phyloP scores from a whole-genome alignment of 2,329 filamentous ascomycete genomes.

The Helicocarpus griseus region DNA sequence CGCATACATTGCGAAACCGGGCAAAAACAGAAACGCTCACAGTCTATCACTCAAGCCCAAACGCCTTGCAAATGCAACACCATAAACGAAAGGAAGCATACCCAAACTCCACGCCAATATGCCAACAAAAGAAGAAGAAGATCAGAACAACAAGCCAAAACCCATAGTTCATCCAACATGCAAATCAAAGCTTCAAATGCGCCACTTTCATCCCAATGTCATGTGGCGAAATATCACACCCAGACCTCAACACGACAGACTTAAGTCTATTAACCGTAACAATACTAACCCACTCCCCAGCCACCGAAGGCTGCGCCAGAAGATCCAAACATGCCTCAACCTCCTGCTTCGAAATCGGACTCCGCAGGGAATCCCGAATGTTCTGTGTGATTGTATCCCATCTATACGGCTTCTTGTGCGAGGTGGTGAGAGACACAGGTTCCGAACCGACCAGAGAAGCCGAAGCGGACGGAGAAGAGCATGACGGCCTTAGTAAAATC shows the following conservation, averaged over 20 bases:
- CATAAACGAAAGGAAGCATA: too few species aligned
- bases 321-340: slow-evolving; percentile 39
- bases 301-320: slow-evolving; percentile 37
- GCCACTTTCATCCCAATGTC: slow-evolving; percentile 26
- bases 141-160: neutral
- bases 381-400: slow-evolving; percentile 55
- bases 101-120: too few species aligned
- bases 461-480: slow-evolving; percentile 22
- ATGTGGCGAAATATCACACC: slow-evolving; percentile 25
- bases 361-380: slow-evolving; percentile 55
- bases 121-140: neutral
- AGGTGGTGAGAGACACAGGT: slow-evolving; percentile 30
- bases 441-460: slow-evolving; percentile 22
- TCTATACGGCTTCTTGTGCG: slow-evolving; percentile 53
- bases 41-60: too few species aligned
- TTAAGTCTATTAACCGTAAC: slow-evolving; percentile 37
- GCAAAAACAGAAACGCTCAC: slow-evolving; percentile 2
- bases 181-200: slow-evolving; percentile 5
- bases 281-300: slow-evolving; percentile 41
- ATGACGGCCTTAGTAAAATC: slow-evolving; percentile 46
- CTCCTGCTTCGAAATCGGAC: slow-evolving; percentile 41
- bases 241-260: slow-evolving; percentile 39
- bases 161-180: neutral
- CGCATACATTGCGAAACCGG: too few species aligned
- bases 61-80: too few species aligned